A percentile compares a stretch with the other conserved stretches of the same genome.
These are phyloP conservation scores for Globisporangium paroecandrum DNA, from an alignment of 352 stramenopile genomes.

Conservation along the genomic window DNA sequence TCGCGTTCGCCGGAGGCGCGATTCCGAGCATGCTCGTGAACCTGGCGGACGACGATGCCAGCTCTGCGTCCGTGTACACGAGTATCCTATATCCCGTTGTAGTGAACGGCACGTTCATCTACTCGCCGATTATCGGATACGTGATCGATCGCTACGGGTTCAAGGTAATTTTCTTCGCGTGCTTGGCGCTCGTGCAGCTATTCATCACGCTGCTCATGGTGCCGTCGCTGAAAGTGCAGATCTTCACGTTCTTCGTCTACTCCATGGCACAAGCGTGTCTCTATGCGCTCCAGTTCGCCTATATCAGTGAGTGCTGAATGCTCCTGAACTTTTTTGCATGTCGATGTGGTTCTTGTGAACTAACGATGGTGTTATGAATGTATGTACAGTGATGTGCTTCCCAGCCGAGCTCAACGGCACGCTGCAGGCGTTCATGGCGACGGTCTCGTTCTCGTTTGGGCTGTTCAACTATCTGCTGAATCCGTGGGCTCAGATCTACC, in stretches of 20 bases:
- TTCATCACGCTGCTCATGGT: constrained; percentile 66
- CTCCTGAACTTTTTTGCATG: neutral
- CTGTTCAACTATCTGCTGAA: constrained; percentile 77
- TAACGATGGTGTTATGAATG: constrained; percentile 3
- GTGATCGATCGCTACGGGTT: constrained; percentile 79
- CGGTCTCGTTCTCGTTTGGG: constrained; percentile 60
- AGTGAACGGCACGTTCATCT: constrained; percentile 80
- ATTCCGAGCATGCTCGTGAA: constrained; percentile 64
- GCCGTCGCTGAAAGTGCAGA: constrained; percentile 51
- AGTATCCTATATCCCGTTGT: constrained; percentile 72
- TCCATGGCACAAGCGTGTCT: constrained; percentile 73
- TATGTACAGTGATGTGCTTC: constrained; percentile 72
- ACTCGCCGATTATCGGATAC: constrained; percentile 68
- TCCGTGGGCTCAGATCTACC: constrained; percentile 65
- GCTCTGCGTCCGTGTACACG: constrained; percentile 45
- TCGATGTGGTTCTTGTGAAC: neutral
- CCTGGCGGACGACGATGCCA: constrained; percentile 28
- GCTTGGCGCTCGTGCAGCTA: constrained; percentile 58
- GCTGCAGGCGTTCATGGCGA: constrained; percentile 73
- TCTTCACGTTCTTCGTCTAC: constrained; percentile 69
- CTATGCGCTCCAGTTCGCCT: constrained; percentile 82
- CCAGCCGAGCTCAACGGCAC: constrained; percentile 71
- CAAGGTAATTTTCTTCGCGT: constrained; percentile 67
- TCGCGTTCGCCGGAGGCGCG: constrained; percentile 70
- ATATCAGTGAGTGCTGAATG: constrained; percentile 58